A percentile compares a stretch with the other conserved stretches of the same genome.
phyloP scores from a whole-genome alignment of 768 basidiomycete species.

The Dendrothele bispora region DNA sequence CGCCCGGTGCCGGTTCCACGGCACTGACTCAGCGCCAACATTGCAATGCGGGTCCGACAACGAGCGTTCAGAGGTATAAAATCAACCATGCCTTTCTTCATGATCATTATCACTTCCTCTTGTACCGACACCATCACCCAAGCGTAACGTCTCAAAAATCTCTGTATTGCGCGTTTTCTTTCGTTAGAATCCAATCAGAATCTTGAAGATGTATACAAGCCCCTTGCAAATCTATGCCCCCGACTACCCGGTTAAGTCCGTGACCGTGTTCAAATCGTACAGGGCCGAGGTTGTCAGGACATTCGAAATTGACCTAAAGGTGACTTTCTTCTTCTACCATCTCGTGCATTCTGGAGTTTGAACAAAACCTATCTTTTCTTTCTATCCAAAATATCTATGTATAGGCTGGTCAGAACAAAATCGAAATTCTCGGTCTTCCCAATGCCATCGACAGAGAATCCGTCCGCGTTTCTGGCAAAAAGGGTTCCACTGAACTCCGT shows the following conservation, averaged over 20 bases:
- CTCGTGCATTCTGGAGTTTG: not conserved
- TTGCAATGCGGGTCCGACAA: too few species aligned
- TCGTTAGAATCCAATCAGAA: too few species aligned
- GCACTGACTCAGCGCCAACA: too few species aligned
- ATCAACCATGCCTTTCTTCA: too few species aligned
- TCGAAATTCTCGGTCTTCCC: slow-evolving; percentile 50
- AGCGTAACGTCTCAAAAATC: too few species aligned
- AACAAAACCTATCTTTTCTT: not conserved
- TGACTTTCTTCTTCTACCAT: slow-evolving; percentile 22
- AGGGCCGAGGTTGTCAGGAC: slow-evolving; percentile 57
- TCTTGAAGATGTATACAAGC: too few species aligned
- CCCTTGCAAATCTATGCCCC: slow-evolving; percentile 31
- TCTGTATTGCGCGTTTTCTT: too few species aligned
- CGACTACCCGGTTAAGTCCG: slow-evolving; percentile 49
- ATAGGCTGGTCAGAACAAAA: slow-evolving; percentile 56
- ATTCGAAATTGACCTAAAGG: slow-evolving; percentile 48
- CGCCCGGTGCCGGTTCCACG: too few species aligned
- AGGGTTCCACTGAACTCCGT: slow-evolving; percentile 35
- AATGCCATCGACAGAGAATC: slow-evolving; percentile 51
- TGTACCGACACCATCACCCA: too few species aligned
- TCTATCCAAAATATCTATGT: not conserved
- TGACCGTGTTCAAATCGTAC: slow-evolving; percentile 55
- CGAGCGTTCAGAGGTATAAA: too few species aligned
- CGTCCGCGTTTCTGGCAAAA: slow-evolving; percentile 52
- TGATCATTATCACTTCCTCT: too few species aligned